Base-by-base conservation (phyloP, 768 basidiomycete species). In the Hygrocybe punicea region DNA sequence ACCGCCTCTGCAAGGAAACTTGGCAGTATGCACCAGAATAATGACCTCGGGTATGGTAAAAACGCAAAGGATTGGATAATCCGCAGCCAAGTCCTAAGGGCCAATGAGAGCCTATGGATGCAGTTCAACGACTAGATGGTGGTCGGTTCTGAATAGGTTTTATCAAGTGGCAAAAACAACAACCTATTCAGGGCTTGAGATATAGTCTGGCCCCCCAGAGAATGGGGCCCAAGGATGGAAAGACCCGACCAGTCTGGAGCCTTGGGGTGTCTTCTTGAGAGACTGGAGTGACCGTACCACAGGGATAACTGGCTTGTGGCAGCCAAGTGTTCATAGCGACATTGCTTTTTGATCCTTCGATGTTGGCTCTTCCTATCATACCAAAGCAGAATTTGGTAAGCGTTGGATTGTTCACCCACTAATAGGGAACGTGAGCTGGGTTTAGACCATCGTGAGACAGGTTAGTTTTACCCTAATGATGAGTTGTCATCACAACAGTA, bases 381-480 rank as follows among this genome's bases (percentile, higher is more conserved):
- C 81, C 78, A 81, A 85, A 84, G 83, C 83, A 84, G 81, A 84
- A 84, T 83, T 84, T 81, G 80, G 81, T 84, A 84, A 84, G 82
- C 80, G 81, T 84, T 84, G 84, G 84, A 85, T 84, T 84, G 83
- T 85, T 85, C 84, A 85, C 83, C 84, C 84, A 73, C 70, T 73
- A 84, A 84, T 84, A 85, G 84, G 84, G 82, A 85, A 84, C 79
- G 80, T 84, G 84, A 84, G 83, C 84, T 85, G 83, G 84, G 83
- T 85, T 85, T 85, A 85, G 84, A 85, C 84, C 81, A 79, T 86
- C 81, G 82, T 85, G 84, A 85, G 85, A 86, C 83, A 86, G 85
- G 84, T 86, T 86, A 86, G 84, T 86, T 86, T 85, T 86, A 86
- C 84, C 83, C 84, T 86, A 84, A 83, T 85, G 83, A 84, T 85